Conservation (phyloP, 2,329 filamentous ascomycete genomes). For the Paraconiothyrium brasiliense region DNA sequence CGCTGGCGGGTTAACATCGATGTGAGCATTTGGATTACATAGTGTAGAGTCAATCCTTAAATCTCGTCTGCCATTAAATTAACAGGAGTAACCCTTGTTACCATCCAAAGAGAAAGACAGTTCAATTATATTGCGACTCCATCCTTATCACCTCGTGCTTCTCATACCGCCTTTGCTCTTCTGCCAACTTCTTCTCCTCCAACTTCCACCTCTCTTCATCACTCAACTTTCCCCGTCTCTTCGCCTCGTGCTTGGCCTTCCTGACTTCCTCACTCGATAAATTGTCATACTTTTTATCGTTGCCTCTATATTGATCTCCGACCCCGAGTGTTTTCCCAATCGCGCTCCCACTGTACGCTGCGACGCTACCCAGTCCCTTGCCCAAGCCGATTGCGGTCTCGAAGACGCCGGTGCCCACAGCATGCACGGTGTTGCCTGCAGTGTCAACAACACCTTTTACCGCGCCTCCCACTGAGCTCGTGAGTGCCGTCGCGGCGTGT, state of each 20-base stretch:
- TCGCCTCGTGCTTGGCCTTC: constrained; percentile 9
- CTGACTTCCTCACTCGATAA: constrained; percentile 3
- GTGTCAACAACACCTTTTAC: constrained; percentile 29
- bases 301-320: constrained; percentile 1
- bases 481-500: constrained; percentile 22
- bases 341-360: constrained; percentile 16
- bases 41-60: neutral
- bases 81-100: neutral
- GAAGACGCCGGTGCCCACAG: constrained; percentile 19
- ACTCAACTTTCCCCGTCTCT: neutral
- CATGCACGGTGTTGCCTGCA: constrained; percentile 24
- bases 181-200: neutral
- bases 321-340: constrained; percentile 14
- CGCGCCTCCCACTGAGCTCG: constrained; percentile 23
- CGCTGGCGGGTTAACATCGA: too few relatives aligned
- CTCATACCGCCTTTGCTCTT: constrained; percentile 1
- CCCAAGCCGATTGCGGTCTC: constrained; percentile 19
- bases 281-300: neutral
- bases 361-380: constrained; percentile 14
- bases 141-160: neutral
- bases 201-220: constrained; percentile 1
- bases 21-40: too few relatives aligned
- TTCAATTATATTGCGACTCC: constrained; percentile 18
- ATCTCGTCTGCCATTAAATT: neutral
- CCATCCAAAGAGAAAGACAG: neutral